These are phyloP conservation scores for Corymbia citriodora DNA, from an alignment of 441 rosid genomes.

Conservation along the genomic window DNA sequence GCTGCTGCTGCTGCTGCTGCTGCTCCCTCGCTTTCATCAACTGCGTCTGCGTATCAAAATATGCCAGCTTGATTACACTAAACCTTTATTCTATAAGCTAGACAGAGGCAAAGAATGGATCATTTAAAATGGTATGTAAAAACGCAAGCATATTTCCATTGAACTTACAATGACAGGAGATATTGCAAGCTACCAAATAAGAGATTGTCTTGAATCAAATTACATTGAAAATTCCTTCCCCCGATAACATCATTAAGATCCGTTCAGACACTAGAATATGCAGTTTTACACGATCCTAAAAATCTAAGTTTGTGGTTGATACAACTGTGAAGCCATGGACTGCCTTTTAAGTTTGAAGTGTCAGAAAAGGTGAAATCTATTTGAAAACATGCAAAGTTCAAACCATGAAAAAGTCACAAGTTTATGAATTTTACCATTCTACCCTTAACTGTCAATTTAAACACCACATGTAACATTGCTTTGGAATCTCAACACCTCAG, in stretches of 20 bases:
- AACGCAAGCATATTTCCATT: background rate
- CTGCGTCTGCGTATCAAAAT: conserved; percentile 44
- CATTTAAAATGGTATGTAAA: background rate
- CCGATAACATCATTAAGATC: background rate
- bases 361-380: background rate
- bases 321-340: background rate
- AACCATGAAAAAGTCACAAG: background rate
- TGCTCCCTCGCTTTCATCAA: conserved; percentile 67
- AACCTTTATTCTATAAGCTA: background rate
- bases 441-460: background rate
- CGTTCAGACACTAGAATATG: background rate
- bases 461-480: background rate
- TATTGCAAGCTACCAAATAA: background rate
- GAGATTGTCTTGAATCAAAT: background rate
- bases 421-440: background rate
- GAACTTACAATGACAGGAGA: background rate
- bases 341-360: background rate
- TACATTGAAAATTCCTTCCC: background rate
- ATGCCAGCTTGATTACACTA: background rate
- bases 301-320: background rate
- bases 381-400: background rate
- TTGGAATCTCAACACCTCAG: background rate
- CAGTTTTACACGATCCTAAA: background rate
- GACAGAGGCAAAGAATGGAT: background rate
- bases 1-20: conserved; percentile 19